Conservation (phyloP, 2,329 filamentous ascomycete species). For the Arthrobotrys sphaeroides region DNA sequence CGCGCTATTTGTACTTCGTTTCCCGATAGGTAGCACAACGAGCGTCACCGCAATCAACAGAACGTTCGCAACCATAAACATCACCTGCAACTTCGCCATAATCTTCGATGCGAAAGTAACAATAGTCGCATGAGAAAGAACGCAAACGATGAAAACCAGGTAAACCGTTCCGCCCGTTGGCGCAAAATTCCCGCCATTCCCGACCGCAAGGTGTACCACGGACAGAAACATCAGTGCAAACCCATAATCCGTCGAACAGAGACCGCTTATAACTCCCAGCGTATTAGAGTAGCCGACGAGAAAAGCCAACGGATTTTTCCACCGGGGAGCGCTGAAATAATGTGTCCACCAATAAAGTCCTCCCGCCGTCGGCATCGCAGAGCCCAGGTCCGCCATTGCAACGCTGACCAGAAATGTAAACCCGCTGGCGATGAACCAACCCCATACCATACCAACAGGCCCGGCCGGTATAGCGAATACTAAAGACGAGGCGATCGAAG, state of each 20-base stretch:
- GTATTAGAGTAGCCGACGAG: slow-evolving; percentile 52
- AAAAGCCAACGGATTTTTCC: slow-evolving; percentile 65
- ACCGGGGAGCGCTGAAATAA: slow-evolving; percentile 68
- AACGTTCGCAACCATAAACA: slow-evolving; percentile 68
- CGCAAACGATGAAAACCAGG: slow-evolving; percentile 67
- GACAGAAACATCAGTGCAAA: slow-evolving; percentile 70
- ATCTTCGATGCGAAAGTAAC: slow-evolving; percentile 67
- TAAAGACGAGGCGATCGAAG: slow-evolving; percentile 69
- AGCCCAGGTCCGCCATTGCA: slow-evolving; percentile 66
- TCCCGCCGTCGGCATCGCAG: slow-evolving; percentile 60
- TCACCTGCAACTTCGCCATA: slow-evolving; percentile 70
- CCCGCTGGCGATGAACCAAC: slow-evolving; percentile 69
- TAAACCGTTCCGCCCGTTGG: slow-evolving; percentile 69
- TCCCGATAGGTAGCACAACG: slow-evolving; percentile 68
- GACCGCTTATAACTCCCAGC: slow-evolving; percentile 66
- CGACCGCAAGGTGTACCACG: slow-evolving; percentile 66
- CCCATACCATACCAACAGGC: slow-evolving; percentile 71
- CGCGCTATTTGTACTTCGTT: slow-evolving; percentile 61
- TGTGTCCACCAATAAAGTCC: slow-evolving; percentile 71
- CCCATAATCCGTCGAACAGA: slow-evolving; percentile 70
- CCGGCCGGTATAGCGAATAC: slow-evolving; percentile 70
- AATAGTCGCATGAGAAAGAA: slow-evolving; percentile 67
- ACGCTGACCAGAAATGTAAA: slow-evolving; percentile 71
- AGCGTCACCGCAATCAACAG: slow-evolving; percentile 68
- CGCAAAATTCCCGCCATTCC: slow-evolving; percentile 68